Evolutionary conservation across 306 rosid species (phyloP).

Genomic region (Coriaria nepalensis): DNA sequence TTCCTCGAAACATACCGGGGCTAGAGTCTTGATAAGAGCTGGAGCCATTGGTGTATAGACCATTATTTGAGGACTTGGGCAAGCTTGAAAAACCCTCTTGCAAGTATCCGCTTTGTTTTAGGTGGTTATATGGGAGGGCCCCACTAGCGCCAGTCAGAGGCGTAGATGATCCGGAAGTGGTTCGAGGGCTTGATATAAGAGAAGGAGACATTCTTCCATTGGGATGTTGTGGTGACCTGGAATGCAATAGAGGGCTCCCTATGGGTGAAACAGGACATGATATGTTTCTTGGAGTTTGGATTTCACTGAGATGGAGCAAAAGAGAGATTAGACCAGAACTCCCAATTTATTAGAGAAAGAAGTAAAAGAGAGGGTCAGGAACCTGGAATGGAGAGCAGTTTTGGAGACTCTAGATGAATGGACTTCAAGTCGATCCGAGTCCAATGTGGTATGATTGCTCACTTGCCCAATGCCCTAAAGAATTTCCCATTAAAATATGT

Average conservation of each 20-base stretch:
- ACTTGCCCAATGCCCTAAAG: constrained; percentile 39
- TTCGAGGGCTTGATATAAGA: constrained; percentile 32
- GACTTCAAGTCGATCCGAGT: constrained; percentile 29
- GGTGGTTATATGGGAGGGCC: constrained; percentile 23
- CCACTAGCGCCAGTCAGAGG: constrained; percentile 30
- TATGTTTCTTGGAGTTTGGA: constrained; percentile 19
- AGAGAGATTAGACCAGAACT: neutral
- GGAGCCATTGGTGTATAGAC: constrained; percentile 33
- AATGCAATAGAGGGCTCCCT: constrained; percentile 26
- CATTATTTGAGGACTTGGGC: constrained; percentile 40
- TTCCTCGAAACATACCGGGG: constrained; percentile 61
- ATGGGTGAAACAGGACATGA: constrained; percentile 34
- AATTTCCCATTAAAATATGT: neutral
- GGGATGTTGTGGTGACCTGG: constrained; percentile 26
- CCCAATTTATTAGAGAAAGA: neutral
- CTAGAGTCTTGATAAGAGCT: constrained; percentile 46
- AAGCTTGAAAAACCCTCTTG: constrained; percentile 35
- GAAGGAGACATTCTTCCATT: constrained; percentile 36
- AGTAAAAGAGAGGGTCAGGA: constrained; percentile 5
- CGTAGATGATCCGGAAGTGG: constrained; percentile 27
- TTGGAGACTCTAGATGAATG: constrained; percentile 34
- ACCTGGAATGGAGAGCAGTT: constrained; percentile 45
- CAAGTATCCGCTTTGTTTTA: constrained; percentile 31
- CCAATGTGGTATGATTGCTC: constrained; percentile 28
- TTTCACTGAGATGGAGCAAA: constrained; percentile 17